phyloP scores from a whole-genome alignment of 2,329 filamentous ascomycete genomes.

The Botryotinia calthae region DNA sequence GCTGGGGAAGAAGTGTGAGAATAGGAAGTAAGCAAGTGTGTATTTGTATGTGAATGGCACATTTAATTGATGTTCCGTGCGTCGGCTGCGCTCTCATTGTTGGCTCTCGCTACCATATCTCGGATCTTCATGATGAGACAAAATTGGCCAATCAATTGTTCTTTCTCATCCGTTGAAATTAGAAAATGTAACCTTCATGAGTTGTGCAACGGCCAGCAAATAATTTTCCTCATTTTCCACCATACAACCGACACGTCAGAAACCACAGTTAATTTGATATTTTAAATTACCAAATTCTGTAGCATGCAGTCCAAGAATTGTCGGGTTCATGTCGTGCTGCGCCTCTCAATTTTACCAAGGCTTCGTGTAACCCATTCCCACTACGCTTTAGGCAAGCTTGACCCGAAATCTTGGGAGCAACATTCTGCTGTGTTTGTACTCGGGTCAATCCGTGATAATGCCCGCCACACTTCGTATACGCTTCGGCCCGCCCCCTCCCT shows the following conservation, averaged over 20 bases:
- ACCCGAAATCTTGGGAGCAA: constrained; percentile 21
- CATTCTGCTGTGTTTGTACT: constrained; percentile 18
- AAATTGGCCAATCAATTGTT: constrained; percentile 5
- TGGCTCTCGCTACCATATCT: constrained; percentile 21
- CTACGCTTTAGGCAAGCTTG: constrained; percentile 20
- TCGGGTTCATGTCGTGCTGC: constrained; percentile 23
- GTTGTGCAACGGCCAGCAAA: constrained; percentile 20
- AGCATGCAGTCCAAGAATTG: constrained; percentile 18
- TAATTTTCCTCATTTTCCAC: constrained; percentile 8
- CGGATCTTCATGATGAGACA: not conserved
- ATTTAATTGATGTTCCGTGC: constrained; percentile 3
- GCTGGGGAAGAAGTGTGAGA: not conserved
- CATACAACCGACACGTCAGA: constrained; percentile 20
- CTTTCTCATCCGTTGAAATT: constrained; percentile 8
- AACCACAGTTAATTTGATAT: constrained; percentile 11
- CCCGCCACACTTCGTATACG: constrained; percentile 12
- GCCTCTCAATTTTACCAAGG: constrained; percentile 9
- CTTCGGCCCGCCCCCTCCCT: constrained; percentile 14
- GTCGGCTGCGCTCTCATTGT: not conserved
- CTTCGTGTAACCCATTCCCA: constrained; percentile 1
- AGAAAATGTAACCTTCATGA: constrained; percentile 17
- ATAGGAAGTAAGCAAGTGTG: not conserved
- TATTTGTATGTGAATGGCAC: not conserved
- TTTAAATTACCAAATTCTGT: constrained; percentile 8
- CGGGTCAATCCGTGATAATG: constrained; percentile 10